Evolutionary conservation across 768 basidiomycete species (phyloP).

Genomic region (Podaxis carcinomalis): DNA sequence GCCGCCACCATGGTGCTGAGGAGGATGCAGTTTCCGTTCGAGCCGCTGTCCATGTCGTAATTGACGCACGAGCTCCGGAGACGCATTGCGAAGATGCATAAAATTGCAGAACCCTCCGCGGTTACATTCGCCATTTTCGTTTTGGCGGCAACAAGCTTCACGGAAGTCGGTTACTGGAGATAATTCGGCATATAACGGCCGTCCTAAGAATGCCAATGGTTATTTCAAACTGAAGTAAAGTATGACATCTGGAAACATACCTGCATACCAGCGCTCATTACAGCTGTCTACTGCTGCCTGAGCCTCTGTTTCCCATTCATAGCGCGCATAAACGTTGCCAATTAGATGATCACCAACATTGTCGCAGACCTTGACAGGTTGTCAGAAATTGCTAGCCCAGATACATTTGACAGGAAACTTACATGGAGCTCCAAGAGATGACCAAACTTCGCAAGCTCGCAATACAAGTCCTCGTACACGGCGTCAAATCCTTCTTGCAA

Average conservation of each 20-base stretch:
- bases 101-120: conserved; percentile 99
- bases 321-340: conserved; percentile 96
- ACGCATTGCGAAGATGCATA: conserved; percentile 91
- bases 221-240: conserved; percentile 3
- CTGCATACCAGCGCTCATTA: conserved; percentile 98
- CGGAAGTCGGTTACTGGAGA: conserved; percentile 98
- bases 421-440: conserved; percentile 95
- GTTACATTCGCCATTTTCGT: conserved; percentile 97
- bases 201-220: conserved; percentile 44
- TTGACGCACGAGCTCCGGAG: conserved; percentile 75
- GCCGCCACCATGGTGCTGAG: conserved; percentile 58
- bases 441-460: conserved; percentile 92
- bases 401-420: conserved; percentile 24
- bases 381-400: conserved; percentile 5
- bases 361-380: conserved; percentile 73
- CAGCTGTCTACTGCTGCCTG: conserved; percentile 88
- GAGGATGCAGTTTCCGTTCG: conserved; percentile 72
- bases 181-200: conserved; percentile 94
- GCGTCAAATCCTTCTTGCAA: conserved; percentile 90
- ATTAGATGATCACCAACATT: conserved; percentile 99
- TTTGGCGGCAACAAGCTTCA: conserved; percentile 98
- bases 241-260: conserved; percentile 38
- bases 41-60: conserved; percentile 80
- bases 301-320: conserved; percentile 98
- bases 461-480: conserved; percentile 93